A percentile compares a stretch with the other conserved stretches of the same genome.
Evolutionary conservation across 129 eudicot species (phyloP).

Genomic region (Chrysanthemum seticuspe): DNA sequence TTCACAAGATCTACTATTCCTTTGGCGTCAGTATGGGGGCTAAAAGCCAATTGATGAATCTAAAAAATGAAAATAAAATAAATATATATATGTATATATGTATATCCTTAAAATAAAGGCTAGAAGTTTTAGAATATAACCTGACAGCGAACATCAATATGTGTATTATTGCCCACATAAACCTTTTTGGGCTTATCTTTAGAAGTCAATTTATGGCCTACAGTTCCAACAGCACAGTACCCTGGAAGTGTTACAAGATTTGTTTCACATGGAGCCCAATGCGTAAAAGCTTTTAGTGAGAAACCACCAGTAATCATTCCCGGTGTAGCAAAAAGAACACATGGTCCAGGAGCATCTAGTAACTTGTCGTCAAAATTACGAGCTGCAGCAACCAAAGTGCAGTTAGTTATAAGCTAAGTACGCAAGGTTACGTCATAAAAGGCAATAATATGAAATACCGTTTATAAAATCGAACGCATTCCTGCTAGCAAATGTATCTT

Average conservation of each 20-base stretch:
- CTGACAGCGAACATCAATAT: constrained; percentile 87
- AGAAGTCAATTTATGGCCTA: constrained; percentile 76
- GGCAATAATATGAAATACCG: constrained; percentile 41
- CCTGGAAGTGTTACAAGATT: constrained; percentile 90
- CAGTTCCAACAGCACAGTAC: constrained; percentile 83
- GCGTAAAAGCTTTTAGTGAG: constrained; percentile 89
- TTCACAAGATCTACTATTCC: constrained; percentile 93
- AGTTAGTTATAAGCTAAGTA: constrained; percentile 2
- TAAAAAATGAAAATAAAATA: constrained; percentile 19
- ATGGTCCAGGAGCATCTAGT: constrained; percentile 89
- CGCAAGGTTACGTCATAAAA: background rate
- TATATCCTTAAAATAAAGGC: background rate
- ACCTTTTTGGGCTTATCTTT: constrained; percentile 59
- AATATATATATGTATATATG: background rate
- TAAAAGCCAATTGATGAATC: constrained; percentile 90
- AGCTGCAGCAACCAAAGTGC: constrained; percentile 49
- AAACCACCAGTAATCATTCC: constrained; percentile 97
- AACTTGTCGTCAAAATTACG: constrained; percentile 68
- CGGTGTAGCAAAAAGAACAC: constrained; percentile 97
- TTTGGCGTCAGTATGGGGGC: constrained; percentile 93
- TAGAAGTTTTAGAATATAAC: constrained; percentile 10
- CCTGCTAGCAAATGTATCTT: constrained; percentile 70
- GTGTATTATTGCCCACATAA: constrained; percentile 56
- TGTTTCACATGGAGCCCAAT: constrained; percentile 85
- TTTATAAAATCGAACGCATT: constrained; percentile 84